These are phyloP conservation scores for Lachancea nothofagi DNA, from an alignment of 805 yeast genomes.

Conservation along the genomic window DNA sequence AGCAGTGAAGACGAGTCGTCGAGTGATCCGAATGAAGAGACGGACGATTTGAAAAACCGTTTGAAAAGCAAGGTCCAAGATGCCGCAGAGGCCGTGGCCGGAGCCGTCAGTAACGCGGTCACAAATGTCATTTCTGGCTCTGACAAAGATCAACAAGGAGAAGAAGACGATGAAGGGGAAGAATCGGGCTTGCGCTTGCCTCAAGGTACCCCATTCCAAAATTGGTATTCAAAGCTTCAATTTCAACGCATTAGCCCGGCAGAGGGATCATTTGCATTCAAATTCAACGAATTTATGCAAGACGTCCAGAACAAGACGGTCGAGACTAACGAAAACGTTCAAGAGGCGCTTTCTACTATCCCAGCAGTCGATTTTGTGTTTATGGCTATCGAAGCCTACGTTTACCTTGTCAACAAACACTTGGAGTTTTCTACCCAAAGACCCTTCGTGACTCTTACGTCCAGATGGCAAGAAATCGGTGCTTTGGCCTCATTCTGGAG, in stretches of 20 bases:
- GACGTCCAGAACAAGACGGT: slow-evolving; percentile 18
- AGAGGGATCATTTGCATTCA: slow-evolving; percentile 16
- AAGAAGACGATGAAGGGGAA: slow-evolving; percentile 14
- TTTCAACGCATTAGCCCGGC: slow-evolving; percentile 9
- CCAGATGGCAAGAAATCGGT: slow-evolving; percentile 10
- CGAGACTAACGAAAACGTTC: slow-evolving; percentile 21
- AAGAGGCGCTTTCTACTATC: slow-evolving; percentile 24
- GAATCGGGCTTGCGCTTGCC: slow-evolving; percentile 9
- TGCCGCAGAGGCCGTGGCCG: slow-evolving; percentile 5
- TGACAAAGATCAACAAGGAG: slow-evolving; percentile 5
- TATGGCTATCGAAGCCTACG: slow-evolving; percentile 21
- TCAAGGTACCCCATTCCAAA: slow-evolving; percentile 10
- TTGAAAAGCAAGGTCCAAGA: slow-evolving; percentile 21
- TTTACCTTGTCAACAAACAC: slow-evolving; percentile 13
- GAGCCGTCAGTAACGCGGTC: slow-evolving; percentile 3
- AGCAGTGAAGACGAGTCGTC: slow-evolving; percentile 6
- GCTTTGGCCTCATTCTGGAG: slow-evolving; percentile 17
- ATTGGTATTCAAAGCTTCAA: slow-evolving; percentile 10
- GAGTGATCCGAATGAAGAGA: slow-evolving; percentile 11
- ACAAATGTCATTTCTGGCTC: slow-evolving; percentile 38
- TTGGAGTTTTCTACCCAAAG: slow-evolving; percentile 4
- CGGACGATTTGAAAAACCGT: slow-evolving; percentile 14
- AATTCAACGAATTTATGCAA: slow-evolving; percentile 20
- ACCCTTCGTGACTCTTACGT: slow-evolving; percentile 6
- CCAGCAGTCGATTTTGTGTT: slow-evolving; percentile 19